Evolutionary conservation across 2,329 filamentous ascomycete genomes (phyloP).

Genomic region (Talaromyces albobiverticillius): DNA sequence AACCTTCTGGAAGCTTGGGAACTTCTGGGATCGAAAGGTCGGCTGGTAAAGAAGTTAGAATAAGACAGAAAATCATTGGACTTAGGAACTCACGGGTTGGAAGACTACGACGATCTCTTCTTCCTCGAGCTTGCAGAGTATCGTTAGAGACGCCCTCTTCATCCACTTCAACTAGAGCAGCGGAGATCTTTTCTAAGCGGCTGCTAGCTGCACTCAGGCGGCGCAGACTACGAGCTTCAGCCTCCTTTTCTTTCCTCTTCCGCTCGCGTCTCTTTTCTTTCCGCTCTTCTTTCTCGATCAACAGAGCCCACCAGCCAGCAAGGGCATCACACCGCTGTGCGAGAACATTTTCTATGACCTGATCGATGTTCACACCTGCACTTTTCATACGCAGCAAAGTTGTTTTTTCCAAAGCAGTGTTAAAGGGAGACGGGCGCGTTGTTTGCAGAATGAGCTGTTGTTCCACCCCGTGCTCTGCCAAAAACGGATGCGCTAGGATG

Average conservation of each 20-base stretch:
- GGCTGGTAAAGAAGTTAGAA: conserved; percentile 26
- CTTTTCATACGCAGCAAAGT: conserved; percentile 89
- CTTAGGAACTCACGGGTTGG: conserved; percentile 37
- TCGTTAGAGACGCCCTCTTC: conserved; percentile 63
- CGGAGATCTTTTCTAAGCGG: conserved; percentile 77
- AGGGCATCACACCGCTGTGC: conserved; percentile 85
- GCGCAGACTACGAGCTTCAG: conserved; percentile 73
- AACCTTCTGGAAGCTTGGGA: conserved; percentile 67
- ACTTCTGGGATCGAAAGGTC: conserved; percentile 70
- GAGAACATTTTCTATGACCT: conserved; percentile 89
- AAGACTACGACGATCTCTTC: conserved; percentile 72
- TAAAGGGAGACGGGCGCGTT: conserved; percentile 76
- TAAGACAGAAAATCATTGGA: neutral
- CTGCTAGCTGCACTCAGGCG: conserved; percentile 87
- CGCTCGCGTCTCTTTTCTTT: conserved; percentile 77
- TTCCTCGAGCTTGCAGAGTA: conserved; percentile 68
- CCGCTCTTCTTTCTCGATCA: conserved; percentile 90
- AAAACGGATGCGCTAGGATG: conserved; percentile 82
- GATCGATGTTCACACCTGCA: conserved; percentile 89
- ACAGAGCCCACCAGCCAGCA: conserved; percentile 91
- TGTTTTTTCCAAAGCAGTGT: conserved; percentile 82
- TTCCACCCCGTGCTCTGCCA: conserved; percentile 79
- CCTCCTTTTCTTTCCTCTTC: conserved; percentile 80
- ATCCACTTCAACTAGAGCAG: conserved; percentile 72
- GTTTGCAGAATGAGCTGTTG: conserved; percentile 87